These are phyloP conservation scores for Ramularia endophylla DNA, from an alignment of 2,329 filamentous ascomycete species.

Conservation along the genomic window DNA sequence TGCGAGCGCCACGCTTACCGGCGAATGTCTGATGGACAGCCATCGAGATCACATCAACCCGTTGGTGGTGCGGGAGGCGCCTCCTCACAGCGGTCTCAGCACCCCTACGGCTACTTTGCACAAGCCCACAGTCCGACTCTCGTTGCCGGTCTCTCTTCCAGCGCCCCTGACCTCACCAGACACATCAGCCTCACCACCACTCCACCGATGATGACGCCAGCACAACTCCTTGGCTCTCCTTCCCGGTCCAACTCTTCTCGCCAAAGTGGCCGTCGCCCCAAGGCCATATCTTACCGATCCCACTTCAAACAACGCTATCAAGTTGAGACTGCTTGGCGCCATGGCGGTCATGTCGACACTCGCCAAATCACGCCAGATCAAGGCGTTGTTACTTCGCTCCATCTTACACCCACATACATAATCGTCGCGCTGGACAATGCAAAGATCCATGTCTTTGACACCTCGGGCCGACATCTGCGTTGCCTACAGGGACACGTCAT, in stretches of 20 bases:
- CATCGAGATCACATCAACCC: slow-evolving; percentile 15
- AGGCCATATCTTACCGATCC: slow-evolving; percentile 80
- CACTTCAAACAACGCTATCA: slow-evolving; percentile 98
- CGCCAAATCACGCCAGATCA: slow-evolving; percentile 93
- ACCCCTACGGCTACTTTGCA: slow-evolving; percentile 25
- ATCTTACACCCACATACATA: slow-evolving; percentile 93
- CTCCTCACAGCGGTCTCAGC: slow-evolving; percentile 15
- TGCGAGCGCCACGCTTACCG: slow-evolving; percentile 94
- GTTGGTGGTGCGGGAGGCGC: slow-evolving; percentile 14
- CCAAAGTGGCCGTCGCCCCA: slow-evolving; percentile 41
- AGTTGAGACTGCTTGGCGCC: slow-evolving; percentile 94
- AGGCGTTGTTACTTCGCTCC: slow-evolving; percentile 91
- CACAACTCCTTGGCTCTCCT: slow-evolving; percentile 33
- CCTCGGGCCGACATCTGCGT: slow-evolving; percentile 78
- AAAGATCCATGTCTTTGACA: slow-evolving; percentile 97
- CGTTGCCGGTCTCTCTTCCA: slow-evolving; percentile 37
- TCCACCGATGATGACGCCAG: slow-evolving; percentile 20
- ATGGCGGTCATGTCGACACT: slow-evolving; percentile 75
- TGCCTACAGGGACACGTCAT: slow-evolving; percentile 94
- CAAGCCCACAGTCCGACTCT: slow-evolving; percentile 25
- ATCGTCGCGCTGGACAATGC: slow-evolving; percentile 97
- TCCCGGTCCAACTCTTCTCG: slow-evolving; percentile 16
- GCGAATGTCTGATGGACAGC: slow-evolving; percentile 43
- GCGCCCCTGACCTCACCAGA: slow-evolving; percentile 41
- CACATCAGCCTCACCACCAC: slow-evolving; percentile 20